Evolutionary conservation across 2,329 filamentous ascomycete genomes (phyloP), one percentile per base, ranked within the genome.

Genomic region (Parastagonospora avenae): DNA sequence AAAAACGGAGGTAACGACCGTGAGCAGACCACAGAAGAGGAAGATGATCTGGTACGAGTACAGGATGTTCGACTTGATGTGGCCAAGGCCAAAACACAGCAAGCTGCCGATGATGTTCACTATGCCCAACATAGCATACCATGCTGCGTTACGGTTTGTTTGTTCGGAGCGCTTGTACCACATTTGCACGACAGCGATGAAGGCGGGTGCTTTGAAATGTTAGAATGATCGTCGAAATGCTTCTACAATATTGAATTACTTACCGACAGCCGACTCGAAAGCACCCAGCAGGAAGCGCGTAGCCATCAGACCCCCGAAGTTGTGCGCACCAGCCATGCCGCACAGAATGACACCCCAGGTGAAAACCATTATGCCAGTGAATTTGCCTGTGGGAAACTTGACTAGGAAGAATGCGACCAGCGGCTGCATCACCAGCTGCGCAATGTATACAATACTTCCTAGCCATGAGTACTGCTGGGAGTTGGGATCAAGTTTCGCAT

Each of bases 221-320:
- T 28, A 58, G 52, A 36, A 45, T 31, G 7, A 16, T 9, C 2
- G 5, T 9, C 14, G 15, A n/a, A 16, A 16, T 6, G 2, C 4
- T 6, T 19, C 27, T 74, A 5, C 3, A 3, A 24, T 24, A 24
- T 24, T 24, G 19, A 5, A 63, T 29, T 9, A 55, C 67, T 55
- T 53, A 65, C 66, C 67, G 30, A 78, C 74, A 40, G 82, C 82
- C 0, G 86, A 82, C 69, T 90, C 87, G 61, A 89, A 89, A 43
- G 87, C 81, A 43, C 88, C 88, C 4, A 90, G 79, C 8, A 90
- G 72, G 0, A 84, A 87, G 4, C 88, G 80, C 2, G 87, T 82
- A 0, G 77, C 73, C n/a, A 88, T 77, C 1, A 90, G 76, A 1
- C 83, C 80, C 0, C 74, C 71, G 59, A 89, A 90, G 66, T 80